Percentiles rank a stretch among this genome's conserved stretches.
phyloP scores from a whole-genome alignment of 805 yeast genomes.

The Saturnispora quitensis region DNA sequence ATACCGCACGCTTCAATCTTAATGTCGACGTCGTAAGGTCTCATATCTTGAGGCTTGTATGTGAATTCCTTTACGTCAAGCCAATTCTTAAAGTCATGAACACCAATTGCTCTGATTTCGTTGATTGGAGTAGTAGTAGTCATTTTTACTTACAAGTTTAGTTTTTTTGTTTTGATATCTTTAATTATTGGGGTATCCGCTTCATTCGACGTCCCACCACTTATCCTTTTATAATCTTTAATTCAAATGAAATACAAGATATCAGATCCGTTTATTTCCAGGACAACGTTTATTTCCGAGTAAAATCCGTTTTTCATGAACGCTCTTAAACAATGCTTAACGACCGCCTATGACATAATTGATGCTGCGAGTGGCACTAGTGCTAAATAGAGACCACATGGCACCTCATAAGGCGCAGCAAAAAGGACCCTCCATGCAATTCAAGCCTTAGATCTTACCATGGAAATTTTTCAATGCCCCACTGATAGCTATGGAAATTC shows the following conservation, averaged over 20 bases:
- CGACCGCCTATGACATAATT: background rate
- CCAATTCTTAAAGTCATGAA: constrained; percentile 13
- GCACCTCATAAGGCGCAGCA: background rate
- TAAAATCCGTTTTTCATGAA: background rate
- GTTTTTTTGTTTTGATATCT: background rate
- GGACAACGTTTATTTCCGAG: background rate
- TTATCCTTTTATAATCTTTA: too few species aligned
- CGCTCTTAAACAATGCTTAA: background rate
- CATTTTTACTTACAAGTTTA: background rate
- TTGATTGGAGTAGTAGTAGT: constrained; percentile 2
- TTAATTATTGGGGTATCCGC: too few species aligned
- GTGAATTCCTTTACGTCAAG: constrained; percentile 15
- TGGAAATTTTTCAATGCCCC: background rate
- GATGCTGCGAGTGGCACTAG: background rate
- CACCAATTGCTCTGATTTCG: constrained; percentile 16
- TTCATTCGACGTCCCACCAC: too few species aligned
- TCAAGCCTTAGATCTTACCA: background rate
- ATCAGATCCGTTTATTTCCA: background rate
- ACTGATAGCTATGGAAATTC: background rate
- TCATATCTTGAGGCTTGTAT: constrained; percentile 13
- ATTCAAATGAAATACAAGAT: background rate
- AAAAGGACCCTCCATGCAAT: background rate
- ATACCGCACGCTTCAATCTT: constrained; percentile 40
- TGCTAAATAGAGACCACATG: background rate
- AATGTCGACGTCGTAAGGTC: constrained; percentile 29